phyloP scores from a whole-genome alignment of 2,329 filamentous ascomycete species.

The Magnaporthales sp. region DNA sequence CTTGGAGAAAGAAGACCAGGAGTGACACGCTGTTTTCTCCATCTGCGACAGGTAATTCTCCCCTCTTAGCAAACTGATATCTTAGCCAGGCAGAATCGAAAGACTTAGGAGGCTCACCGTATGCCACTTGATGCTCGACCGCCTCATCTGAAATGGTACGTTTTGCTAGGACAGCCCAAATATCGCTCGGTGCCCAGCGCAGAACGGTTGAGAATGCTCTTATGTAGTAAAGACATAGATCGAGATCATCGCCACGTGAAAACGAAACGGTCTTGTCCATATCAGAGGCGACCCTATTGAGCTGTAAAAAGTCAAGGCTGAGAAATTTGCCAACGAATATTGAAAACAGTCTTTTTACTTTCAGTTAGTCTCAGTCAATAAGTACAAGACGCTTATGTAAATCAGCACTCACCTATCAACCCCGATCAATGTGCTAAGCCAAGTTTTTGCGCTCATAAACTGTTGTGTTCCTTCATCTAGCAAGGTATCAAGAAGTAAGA shows the following conservation, averaged over 20 bases:
- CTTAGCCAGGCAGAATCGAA: not conserved
- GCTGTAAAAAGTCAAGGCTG: conserved; percentile 42
- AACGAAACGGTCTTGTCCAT: not conserved
- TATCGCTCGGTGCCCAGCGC: conserved; percentile 55
- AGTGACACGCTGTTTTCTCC: conserved; percentile 42
- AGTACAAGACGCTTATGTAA: not conserved
- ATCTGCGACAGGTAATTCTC: conserved; percentile 21
- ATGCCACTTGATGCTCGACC: not conserved
- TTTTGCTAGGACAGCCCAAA: conserved; percentile 62
- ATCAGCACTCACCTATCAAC: conserved; percentile 46
- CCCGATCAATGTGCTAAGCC: conserved; percentile 62
- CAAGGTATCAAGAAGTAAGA: conserved; percentile 73
- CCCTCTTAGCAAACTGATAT: not conserved
- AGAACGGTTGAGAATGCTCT: conserved; percentile 67
- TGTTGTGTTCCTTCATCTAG: conserved; percentile 63
- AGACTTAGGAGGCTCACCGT: not conserved
- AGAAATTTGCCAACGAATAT: conserved; percentile 52
- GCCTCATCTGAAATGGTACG: conserved; percentile 35
- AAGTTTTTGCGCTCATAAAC: conserved; percentile 68
- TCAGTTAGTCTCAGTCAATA: conserved; percentile 13
- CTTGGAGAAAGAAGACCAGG: conserved; percentile 59
- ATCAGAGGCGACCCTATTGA: conserved; percentile 27
- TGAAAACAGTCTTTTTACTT: conserved; percentile 42
- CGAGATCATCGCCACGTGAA: conserved; percentile 55
- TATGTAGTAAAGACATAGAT: conserved; percentile 71